A percentile compares a stretch with the other conserved stretches of the same genome.
These are phyloP conservation scores for Chenopodium album DNA, from an alignment of 148 eudicot genomes.

Conservation along the genomic window DNA sequence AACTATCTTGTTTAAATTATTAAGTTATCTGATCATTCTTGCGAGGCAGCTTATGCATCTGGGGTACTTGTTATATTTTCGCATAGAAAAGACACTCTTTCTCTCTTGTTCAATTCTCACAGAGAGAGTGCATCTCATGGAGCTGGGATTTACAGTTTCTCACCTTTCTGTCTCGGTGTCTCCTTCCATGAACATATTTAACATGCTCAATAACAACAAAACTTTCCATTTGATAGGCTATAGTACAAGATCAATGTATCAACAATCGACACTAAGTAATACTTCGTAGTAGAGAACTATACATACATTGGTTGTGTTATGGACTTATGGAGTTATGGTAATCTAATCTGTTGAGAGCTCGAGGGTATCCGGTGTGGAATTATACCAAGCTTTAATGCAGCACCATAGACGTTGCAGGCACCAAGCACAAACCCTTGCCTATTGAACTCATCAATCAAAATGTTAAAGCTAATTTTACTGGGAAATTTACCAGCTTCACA, in stretches of 20 bases:
- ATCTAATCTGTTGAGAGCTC: conserved; percentile 1
- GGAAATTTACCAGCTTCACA: conserved; percentile 39
- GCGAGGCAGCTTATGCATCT: too few species aligned
- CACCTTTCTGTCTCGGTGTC: not conserved
- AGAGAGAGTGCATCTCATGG: not conserved
- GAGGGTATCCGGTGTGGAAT: conserved; percentile 43
- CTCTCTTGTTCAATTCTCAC: too few species aligned
- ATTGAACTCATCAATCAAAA: conserved; percentile 59
- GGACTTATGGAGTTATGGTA: not conserved
- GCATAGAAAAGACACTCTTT: too few species aligned
- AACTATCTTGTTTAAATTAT: too few species aligned
- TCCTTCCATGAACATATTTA: not conserved
- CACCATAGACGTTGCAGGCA: conserved; percentile 51
- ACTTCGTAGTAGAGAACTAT: not conserved
- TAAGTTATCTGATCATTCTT: too few species aligned
- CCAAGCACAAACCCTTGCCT: conserved; percentile 38
- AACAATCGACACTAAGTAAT: not conserved
- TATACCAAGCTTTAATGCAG: conserved; percentile 67
- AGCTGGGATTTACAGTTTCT: not conserved
- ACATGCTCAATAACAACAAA: not conserved
- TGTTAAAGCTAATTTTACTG: conserved; percentile 43
- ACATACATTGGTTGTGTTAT: not conserved
- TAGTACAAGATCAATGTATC: not conserved
- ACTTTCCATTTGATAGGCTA: not conserved
- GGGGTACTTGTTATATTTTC: too few species aligned